Base-by-base conservation (phyloP, 2,329 filamentous ascomycete species). In the Thielaviopsis ethacetica region DNA sequence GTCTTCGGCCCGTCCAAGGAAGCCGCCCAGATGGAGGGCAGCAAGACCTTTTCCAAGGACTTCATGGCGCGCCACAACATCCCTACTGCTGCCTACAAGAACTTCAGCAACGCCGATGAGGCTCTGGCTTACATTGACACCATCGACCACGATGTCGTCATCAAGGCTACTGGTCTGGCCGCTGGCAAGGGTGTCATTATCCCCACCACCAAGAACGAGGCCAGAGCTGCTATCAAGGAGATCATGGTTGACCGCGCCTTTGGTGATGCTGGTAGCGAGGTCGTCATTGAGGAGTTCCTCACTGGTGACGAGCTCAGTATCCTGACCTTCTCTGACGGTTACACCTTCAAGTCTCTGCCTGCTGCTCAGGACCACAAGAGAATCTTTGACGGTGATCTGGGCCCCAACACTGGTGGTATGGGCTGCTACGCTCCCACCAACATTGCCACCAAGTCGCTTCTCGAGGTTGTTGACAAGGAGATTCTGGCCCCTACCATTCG, bases 321-420 rank as follows among this genome's bases (percentile, higher is more conserved):
- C 63, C 76, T 98, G 54, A 89, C 85, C 34, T 95, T 98, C 73
- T 88, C 84, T 67, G 93, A 98, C 68, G 93, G 93, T 56, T 85
- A 86, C 68, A 85, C 85, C 1, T 86, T 95, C 68, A 80, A 82
- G 67, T 89, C 86, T 9, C 76, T 97, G 10, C 91, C 91, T 5
- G 85, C 93, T 0, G 91, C 91, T 1, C 93, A 98, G 71, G 93
- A 97, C 70, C 93, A 98, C 76, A 97, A 98, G 79, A 82, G 90
- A 62, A 90, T 94, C 63, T 87, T 86, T 57, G 93, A 98, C 67
- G 88, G 87, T 58, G 91, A 97, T 68, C 78, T 81, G 55, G 93
- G 93, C 1, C 88, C 90, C 44, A 97, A 97, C 73, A 97, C 93
- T 1, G 93, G 91, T 61, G 93, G 93, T 49, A 97, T 97, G 93